Conservation (phyloP, 129 eudicot genomes). For the Glebionis coronaria region DNA sequence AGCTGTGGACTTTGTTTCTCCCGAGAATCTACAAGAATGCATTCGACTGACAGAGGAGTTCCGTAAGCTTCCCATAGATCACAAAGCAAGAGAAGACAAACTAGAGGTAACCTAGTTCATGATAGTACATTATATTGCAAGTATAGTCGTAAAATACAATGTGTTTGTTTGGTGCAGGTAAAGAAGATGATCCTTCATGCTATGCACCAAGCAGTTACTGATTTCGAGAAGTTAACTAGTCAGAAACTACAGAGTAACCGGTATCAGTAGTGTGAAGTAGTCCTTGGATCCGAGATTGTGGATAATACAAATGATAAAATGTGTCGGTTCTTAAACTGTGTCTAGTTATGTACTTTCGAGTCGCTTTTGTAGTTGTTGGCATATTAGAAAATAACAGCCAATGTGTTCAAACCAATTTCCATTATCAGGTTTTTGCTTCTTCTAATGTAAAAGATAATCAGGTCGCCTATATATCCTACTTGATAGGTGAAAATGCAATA, state of each 20-base stretch:
- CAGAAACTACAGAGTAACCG: neutral
- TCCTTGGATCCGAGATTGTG: neutral
- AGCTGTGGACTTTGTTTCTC: constrained; percentile 84
- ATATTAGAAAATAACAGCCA: too few relatives aligned
- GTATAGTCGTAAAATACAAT: neutral
- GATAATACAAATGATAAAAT: neutral
- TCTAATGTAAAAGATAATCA: too few relatives aligned
- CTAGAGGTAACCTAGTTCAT: constrained; percentile 50
- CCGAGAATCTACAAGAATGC: constrained; percentile 67
- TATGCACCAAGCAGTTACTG: constrained; percentile 45
- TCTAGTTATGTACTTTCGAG: too few relatives aligned
- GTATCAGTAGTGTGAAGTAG: constrained; percentile 3
- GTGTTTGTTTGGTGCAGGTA: constrained; percentile 38
- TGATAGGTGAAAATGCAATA: too few relatives aligned
- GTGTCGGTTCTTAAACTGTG: too few relatives aligned
- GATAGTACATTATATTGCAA: neutral
- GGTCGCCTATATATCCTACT: too few relatives aligned
- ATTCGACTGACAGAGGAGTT: constrained; percentile 69
- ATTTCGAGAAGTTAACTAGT: constrained; percentile 35
- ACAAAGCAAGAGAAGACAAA: constrained; percentile 84
- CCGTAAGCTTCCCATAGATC: constrained; percentile 65
- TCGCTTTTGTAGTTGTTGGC: too few relatives aligned
- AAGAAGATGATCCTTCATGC: constrained; percentile 82
- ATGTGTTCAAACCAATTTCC: too few relatives aligned
- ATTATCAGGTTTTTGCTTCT: too few relatives aligned